Conservation (phyloP, 108 stramenopile genomes). For the Aurantiochytrium sp. region DNA sequence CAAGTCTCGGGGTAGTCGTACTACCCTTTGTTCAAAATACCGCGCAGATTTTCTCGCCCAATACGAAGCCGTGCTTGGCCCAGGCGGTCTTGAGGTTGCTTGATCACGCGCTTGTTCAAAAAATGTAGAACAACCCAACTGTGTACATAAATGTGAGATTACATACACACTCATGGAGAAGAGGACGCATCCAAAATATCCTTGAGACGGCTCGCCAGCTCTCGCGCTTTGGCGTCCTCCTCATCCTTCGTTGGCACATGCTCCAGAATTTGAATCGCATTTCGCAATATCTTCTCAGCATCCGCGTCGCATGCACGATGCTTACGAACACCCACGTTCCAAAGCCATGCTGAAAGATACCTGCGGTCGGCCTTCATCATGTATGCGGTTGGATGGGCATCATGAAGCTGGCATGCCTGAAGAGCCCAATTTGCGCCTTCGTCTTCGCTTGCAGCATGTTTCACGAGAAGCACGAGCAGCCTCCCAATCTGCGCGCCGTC, state of each 20-base stretch:
- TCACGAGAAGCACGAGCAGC: neutral
- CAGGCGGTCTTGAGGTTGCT: too few relatives aligned
- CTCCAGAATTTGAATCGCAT: neutral
- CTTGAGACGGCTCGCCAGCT: neutral
- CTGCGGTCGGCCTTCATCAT: neutral
- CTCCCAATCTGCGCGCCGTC: neutral
- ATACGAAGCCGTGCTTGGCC: too few relatives aligned
- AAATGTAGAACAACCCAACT: too few relatives aligned
- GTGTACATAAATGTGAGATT: too few relatives aligned
- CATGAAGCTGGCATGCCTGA: neutral
- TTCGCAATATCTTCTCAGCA: neutral
- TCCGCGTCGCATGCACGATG: neutral
- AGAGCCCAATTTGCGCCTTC: neutral
- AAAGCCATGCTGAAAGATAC: neutral
- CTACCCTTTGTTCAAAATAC: too few relatives aligned
- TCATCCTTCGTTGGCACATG: neutral
- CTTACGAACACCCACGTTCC: neutral
- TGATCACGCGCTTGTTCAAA: too few relatives aligned
- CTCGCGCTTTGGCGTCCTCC: neutral
- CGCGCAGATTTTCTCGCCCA: too few relatives aligned
- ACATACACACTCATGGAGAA: too few relatives aligned
- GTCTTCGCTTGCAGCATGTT: neutral
- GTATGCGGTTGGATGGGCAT: neutral
- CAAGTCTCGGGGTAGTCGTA: too few relatives aligned
- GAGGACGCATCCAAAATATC: too few relatives aligned